phyloP scores from a whole-genome alignment of 768 basidiomycete species.

The Imleria badia region DNA sequence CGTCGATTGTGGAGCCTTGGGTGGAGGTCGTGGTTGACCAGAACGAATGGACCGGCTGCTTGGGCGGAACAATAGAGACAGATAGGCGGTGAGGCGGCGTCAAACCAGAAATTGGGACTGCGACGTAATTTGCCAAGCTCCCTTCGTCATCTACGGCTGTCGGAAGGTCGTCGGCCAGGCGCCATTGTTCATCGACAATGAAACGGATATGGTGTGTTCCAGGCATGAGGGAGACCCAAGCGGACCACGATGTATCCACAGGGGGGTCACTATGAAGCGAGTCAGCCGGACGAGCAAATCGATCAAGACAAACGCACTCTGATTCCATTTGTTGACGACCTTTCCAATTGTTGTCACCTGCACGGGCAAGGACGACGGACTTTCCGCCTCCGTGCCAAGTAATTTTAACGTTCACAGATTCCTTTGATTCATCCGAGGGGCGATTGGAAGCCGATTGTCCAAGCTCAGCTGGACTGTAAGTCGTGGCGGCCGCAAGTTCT shows the following conservation, averaged over 20 bases:
- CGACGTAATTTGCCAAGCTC: slow-evolving; percentile 91
- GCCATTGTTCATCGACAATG: slow-evolving; percentile 89
- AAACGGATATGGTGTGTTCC: slow-evolving; percentile 95
- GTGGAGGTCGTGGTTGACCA: slow-evolving; percentile 42
- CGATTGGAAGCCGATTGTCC: slow-evolving; percentile 23
- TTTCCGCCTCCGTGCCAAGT: slow-evolving; percentile 66
- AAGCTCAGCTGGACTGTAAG: slow-evolving; percentile 14
- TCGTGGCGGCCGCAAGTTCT: slow-evolving; percentile 18
- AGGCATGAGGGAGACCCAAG: slow-evolving; percentile 61
- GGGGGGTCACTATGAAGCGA: slow-evolving; percentile 26
- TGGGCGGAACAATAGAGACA: slow-evolving; percentile 33
- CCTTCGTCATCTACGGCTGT: slow-evolving; percentile 94
- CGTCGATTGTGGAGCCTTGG: slow-evolving; percentile 30
- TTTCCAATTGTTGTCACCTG: slow-evolving; percentile 76
- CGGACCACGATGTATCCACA: slow-evolving; percentile 36
- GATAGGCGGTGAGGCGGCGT: slow-evolving; percentile 35
- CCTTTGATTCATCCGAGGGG: slow-evolving; percentile 27
- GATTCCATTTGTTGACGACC: slow-evolving; percentile 63
- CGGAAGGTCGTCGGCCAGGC: slow-evolving; percentile 74
- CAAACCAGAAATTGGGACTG: slow-evolving; percentile 38
- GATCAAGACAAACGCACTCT: slow-evolving; percentile 46
- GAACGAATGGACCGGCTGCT: slow-evolving; percentile 39
- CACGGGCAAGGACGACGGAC: slow-evolving; percentile 64
- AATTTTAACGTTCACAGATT: slow-evolving; percentile 48
- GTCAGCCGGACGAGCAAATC: slow-evolving; percentile 17